phyloP scores from a whole-genome alignment of 768 basidiomycete species.

The Pleurotus tuoliensis region DNA sequence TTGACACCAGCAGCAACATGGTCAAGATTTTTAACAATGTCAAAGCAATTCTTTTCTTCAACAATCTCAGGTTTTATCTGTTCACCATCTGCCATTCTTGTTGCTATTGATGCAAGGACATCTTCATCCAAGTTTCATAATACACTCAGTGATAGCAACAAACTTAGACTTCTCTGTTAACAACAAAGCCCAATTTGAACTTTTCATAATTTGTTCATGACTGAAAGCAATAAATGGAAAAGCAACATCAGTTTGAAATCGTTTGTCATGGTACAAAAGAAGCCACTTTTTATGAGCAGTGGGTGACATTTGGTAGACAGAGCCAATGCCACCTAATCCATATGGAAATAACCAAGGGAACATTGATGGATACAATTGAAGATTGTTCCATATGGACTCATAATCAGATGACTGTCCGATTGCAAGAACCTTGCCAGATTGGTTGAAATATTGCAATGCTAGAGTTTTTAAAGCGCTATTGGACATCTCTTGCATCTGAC shows the following conservation, averaged over 20 bases:
- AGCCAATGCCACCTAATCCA: constrained; percentile 27
- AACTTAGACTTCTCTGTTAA: constrained; percentile 23
- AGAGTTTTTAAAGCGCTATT: constrained; percentile 14
- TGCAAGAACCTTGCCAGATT: constrained; percentile 15
- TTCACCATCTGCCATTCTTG: constrained; percentile 21
- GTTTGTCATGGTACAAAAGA: constrained; percentile 27
- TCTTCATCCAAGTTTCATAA: constrained; percentile 18
- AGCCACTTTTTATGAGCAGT: constrained; percentile 21
- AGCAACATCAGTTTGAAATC: constrained; percentile 22
- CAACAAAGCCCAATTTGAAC: constrained; percentile 21
- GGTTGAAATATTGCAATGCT: not conserved
- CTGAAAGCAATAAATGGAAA: constrained; percentile 25
- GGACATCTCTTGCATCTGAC: constrained; percentile 12
- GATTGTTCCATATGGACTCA: constrained; percentile 21
- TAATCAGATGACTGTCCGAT: constrained; percentile 15
- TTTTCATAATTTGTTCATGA: constrained; percentile 23
- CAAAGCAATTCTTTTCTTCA: constrained; percentile 30
- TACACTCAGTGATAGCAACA: constrained; percentile 16
- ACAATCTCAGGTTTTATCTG: constrained; percentile 21
- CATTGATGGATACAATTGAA: constrained; percentile 24
- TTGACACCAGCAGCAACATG: constrained; percentile 26
- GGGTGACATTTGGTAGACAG: constrained; percentile 9
- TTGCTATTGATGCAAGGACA: constrained; percentile 16
- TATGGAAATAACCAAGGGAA: constrained; percentile 38
- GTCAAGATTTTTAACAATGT: constrained; percentile 29